Conservation (phyloP, 768 basidiomycete species). For the Panellus pusillus region DNA sequence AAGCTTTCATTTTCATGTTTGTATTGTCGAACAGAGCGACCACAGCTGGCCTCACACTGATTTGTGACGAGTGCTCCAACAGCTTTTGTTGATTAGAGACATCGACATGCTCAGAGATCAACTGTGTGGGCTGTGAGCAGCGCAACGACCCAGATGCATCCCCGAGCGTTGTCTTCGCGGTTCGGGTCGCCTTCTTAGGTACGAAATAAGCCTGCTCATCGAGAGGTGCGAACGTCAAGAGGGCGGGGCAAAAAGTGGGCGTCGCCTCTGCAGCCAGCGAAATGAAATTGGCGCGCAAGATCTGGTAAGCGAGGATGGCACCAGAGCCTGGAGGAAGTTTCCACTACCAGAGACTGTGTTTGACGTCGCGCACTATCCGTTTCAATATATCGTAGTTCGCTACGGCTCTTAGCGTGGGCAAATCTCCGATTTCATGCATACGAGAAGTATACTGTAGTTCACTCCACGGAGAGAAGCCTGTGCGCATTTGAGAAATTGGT, state of each 20-base stretch:
- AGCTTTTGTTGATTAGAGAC: background rate
- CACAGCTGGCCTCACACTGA: slow-evolving; percentile 52
- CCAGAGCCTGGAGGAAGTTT: slow-evolving; percentile 58
- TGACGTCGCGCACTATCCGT: slow-evolving; percentile 40
- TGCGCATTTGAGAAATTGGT: background rate
- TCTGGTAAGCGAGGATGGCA: slow-evolving; percentile 57
- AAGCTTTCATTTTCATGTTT: slow-evolving; percentile 52
- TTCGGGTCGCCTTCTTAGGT: slow-evolving; percentile 59
- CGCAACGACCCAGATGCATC: slow-evolving; percentile 52
- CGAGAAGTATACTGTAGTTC: slow-evolving; percentile 75
- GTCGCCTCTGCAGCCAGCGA: background rate
- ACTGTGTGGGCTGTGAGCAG: background rate
- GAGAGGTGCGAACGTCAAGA: background rate
- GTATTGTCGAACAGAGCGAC: slow-evolving; percentile 53
- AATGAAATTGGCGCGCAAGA: slow-evolving; percentile 51
- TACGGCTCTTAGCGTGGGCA: slow-evolving; percentile 79
- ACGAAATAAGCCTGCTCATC: slow-evolving; percentile 34
- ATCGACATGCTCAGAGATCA: slow-evolving; percentile 38
- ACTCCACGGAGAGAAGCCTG: slow-evolving; percentile 59
- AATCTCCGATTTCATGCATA: slow-evolving; percentile 88
- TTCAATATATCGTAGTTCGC: slow-evolving; percentile 63
- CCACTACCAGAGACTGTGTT: slow-evolving; percentile 54
- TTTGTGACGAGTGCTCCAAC: too few species aligned
- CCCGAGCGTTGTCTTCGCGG: slow-evolving; percentile 54
- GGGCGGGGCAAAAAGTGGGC: background rate